Percentiles rank a stretch among this genome's conserved stretches.
Evolutionary conservation across 2,329 filamentous ascomycete genomes (phyloP).

Genomic region (Colletotrichum lentis): DNA sequence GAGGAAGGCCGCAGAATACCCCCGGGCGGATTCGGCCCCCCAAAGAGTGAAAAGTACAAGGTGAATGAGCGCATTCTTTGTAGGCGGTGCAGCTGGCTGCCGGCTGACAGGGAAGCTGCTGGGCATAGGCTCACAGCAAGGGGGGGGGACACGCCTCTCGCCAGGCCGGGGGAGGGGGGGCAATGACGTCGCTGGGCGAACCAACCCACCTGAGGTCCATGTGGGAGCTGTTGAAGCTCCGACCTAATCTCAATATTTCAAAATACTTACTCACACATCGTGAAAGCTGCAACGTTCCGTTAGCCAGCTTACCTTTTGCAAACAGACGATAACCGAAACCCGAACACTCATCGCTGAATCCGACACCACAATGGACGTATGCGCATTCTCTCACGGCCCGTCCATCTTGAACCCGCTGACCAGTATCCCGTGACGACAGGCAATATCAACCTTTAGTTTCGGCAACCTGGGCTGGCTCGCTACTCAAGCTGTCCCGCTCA

Average conservation of each 20-base stretch:
- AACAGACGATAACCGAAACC: not conserved
- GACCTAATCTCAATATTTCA: not conserved
- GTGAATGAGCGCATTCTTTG: not conserved
- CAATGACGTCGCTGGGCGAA: conserved; percentile 35
- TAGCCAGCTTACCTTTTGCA: not conserved
- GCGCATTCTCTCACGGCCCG: conserved; percentile 1
- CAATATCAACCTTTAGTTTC: conserved; percentile 60
- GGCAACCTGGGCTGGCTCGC: conserved; percentile 61
- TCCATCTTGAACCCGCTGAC: not conserved
- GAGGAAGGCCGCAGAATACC: not conserved
- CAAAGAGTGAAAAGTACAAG: not conserved
- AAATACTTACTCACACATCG: not conserved
- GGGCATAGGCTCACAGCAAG: not conserved
- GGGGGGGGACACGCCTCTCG: conserved; percentile 5
- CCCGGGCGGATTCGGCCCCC: conserved; percentile 32
- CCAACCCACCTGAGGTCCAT: conserved; percentile 12
- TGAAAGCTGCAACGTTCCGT: not conserved
- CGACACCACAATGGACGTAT: conserved; percentile 44
- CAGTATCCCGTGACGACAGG: conserved; percentile 45
- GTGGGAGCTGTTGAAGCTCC: conserved; percentile 4
- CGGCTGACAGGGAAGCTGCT: not conserved
- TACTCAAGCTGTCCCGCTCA: conserved; percentile 57
- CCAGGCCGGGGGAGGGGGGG: conserved; percentile 3
- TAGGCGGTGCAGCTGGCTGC: conserved; percentile 1
- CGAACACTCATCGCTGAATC: not conserved